Evolutionary conservation across 495 filamentous ascomycete genomes (phyloP).

Genomic region (Xylaria cubensis): DNA sequence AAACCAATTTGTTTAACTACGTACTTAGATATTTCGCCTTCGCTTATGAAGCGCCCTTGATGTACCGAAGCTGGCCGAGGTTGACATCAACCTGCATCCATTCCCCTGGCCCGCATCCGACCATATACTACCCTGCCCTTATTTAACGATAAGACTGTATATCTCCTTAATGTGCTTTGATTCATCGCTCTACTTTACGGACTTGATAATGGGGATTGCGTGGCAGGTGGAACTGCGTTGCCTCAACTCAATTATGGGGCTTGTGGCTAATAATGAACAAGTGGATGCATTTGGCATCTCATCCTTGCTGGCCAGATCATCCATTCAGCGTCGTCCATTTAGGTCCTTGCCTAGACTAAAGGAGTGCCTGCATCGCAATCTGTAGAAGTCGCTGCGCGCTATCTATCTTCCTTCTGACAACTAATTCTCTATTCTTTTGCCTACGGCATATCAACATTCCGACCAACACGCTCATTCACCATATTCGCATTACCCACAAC

Average conservation of each 20-base stretch:
- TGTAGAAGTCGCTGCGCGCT: constrained; percentile 2
- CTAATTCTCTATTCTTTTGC: constrained; percentile 16
- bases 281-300: constrained; percentile 12
- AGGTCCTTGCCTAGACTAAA: constrained; percentile 12
- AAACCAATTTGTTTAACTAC: neutral
- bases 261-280: constrained; percentile 15
- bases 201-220: constrained; percentile 6
- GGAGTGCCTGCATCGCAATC: constrained; percentile 27
- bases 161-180: neutral
- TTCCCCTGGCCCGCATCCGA: neutral
- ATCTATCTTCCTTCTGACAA: constrained; percentile 22
- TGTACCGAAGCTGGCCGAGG: constrained; percentile 43
- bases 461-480: constrained; percentile 27
- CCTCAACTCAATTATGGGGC: neutral
- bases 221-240: constrained; percentile 13
- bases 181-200: neutral
- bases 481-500: neutral
- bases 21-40: neutral
- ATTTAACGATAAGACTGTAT: neutral
- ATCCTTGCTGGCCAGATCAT: constrained; percentile 28
- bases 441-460: constrained; percentile 20
- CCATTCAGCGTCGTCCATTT: constrained; percentile 9
- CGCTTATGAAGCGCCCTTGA: constrained; percentile 12
- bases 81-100: constrained; percentile 16
- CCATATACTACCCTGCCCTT: neutral